phyloP scores from a whole-genome alignment of 176 grass and related monocot genomes.

The Urochloa ruziziensis region DNA sequence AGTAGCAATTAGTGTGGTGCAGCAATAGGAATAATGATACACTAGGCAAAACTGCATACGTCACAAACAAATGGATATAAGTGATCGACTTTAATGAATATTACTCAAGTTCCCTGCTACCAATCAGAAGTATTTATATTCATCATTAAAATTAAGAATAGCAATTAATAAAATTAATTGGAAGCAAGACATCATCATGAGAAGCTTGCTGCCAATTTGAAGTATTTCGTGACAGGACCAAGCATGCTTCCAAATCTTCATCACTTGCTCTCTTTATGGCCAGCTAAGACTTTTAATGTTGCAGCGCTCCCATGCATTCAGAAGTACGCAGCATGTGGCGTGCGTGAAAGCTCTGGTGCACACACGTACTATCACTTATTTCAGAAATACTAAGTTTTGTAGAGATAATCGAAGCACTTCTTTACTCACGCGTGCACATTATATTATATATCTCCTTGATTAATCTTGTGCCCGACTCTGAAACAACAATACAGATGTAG shows the following conservation, averaged over 20 bases:
- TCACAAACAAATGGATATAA: neutral
- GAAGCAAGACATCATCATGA: conserved; percentile 20
- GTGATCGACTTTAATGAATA: conserved; percentile 25
- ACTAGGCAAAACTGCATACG: neutral
- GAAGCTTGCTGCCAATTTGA: conserved; percentile 12
- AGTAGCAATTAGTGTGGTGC: neutral
- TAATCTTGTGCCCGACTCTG: too few relatives aligned
- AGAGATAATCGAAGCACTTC: too few relatives aligned
- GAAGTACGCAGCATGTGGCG: neutral
- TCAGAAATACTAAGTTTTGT: too few relatives aligned
- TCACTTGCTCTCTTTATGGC: neutral
- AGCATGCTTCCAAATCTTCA: neutral
- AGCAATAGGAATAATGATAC: conserved; percentile 19
- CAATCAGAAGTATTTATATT: conserved; percentile 18
- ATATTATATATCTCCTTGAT: too few relatives aligned
- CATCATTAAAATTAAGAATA: conserved; percentile 6
- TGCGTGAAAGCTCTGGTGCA: neutral
- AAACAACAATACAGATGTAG: too few relatives aligned
- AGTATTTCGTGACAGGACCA: conserved; percentile 9
- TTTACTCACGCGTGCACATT: too few relatives aligned
- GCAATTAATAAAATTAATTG: conserved; percentile 27
- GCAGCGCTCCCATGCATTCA: neutral
- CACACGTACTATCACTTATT: neutral
- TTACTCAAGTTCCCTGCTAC: conserved; percentile 21
- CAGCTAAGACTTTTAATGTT: conserved; percentile 6